A percentile compares a stretch with the other conserved stretches of the same genome.
Evolutionary conservation across 1,284 basidiomycete genomes (phyloP).

Genomic region (Apiotrichum sp.): DNA sequence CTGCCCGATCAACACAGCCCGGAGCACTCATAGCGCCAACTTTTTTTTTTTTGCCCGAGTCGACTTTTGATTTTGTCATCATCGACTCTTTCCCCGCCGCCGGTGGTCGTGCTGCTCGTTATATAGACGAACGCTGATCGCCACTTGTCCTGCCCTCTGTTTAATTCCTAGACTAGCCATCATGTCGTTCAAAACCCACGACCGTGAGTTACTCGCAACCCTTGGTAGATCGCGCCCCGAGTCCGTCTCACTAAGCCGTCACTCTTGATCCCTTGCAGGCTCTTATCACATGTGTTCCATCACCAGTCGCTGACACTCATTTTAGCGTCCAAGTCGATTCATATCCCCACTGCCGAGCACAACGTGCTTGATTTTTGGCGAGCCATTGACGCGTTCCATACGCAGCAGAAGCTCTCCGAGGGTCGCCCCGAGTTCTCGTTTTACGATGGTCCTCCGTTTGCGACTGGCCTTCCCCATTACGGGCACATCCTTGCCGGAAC

Average conservation of each 20-base stretch:
- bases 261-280: no score
- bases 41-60: no score
- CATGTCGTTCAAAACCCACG: slow-evolving; percentile 67
- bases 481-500: slow-evolving; percentile 78
- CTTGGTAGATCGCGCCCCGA: no score
- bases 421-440: slow-evolving; percentile 84
- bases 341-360: slow-evolving; percentile 87
- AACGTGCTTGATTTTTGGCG: slow-evolving; percentile 89
- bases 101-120: no score
- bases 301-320: background rate
- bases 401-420: slow-evolving; percentile 84
- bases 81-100: no score
- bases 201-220: slow-evolving; percentile 53
- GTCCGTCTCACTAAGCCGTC: no score
- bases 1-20: no score
- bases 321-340: slow-evolving; percentile 55
- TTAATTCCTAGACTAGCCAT: background rate
- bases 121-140: no score
- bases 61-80: no score
- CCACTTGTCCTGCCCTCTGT: background rate
- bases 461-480: slow-evolving; percentile 94
- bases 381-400: slow-evolving; percentile 96
- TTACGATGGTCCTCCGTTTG: slow-evolving; percentile 97
- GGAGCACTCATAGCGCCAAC: no score
- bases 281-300: no score